Evolutionary conservation across 345 rosid genomes (phyloP).

Genomic region (Rhodamnia rubescens): DNA sequence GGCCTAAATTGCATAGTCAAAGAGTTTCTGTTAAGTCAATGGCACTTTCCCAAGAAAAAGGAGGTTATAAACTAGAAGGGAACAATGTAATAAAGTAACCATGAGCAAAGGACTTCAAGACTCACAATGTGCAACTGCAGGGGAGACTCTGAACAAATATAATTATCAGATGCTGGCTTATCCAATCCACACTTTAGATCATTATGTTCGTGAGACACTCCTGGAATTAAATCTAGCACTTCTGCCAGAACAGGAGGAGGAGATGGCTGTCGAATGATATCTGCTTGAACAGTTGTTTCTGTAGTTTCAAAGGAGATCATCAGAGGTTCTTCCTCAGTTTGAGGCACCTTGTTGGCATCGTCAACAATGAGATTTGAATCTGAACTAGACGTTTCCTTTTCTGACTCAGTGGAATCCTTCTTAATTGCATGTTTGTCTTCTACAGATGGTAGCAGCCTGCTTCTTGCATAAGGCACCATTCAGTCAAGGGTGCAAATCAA

Average conservation of each 20-base stretch:
- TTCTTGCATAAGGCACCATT: conserved; percentile 19
- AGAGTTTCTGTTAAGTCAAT: not conserved
- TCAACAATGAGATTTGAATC: conserved; percentile 17
- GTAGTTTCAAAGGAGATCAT: conserved; percentile 89
- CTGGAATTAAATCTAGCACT: conserved; percentile 69
- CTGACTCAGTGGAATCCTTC: conserved; percentile 16
- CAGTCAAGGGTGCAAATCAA: conserved; percentile 1
- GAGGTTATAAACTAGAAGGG: not conserved
- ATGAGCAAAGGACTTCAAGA: conserved; percentile 2
- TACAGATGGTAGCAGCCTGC: conserved; percentile 24
- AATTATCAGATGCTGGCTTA: conserved; percentile 37
- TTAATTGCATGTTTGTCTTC: conserved; percentile 30
- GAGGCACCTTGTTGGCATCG: conserved; percentile 21
- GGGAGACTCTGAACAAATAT: conserved; percentile 56
- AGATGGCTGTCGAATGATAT: conserved; percentile 74
- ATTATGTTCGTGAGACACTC: conserved; percentile 32
- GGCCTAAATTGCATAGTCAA: not conserved
- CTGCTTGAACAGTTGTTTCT: conserved; percentile 31
- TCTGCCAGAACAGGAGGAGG: conserved; percentile 93
- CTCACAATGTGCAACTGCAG: conserved; percentile 90
- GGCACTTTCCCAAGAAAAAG: not conserved
- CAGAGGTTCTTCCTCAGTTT: conserved; percentile 42
- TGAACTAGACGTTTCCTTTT: conserved; percentile 30
- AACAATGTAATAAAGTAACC: not conserved
- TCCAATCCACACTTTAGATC: conserved; percentile 37